Percentiles rank a stretch among this genome's conserved stretches.
Evolutionary conservation across 73 alveolate species (phyloP).

Genomic region (Paramecium pentaurelia): DNA sequence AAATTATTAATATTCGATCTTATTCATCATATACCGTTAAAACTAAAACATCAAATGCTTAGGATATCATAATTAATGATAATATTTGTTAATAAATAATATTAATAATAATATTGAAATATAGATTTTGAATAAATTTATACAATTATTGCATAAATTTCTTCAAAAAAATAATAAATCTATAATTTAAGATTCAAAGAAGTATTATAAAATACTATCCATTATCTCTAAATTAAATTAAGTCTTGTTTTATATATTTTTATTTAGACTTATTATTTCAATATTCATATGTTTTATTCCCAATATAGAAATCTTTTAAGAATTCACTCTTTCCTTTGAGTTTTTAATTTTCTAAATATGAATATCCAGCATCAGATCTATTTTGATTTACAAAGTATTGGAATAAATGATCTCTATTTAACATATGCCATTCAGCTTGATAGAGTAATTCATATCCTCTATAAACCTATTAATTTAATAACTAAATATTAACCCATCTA

Average conservation of each 20-base stretch:
- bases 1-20: not conserved
- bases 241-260: not conserved
- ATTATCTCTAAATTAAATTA: not conserved
- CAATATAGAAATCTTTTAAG: conserved; percentile 55
- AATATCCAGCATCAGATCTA: conserved; percentile 55
- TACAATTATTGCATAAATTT: no score
- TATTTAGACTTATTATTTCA: not conserved
- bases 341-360: conserved; percentile 47
- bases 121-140: no score
- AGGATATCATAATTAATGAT: not conserved
- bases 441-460: conserved; percentile 40
- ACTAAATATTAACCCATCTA: not conserved
- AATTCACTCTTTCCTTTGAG: conserved; percentile 32
- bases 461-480: not conserved
- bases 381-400: conserved; percentile 23
- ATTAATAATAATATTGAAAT: no score
- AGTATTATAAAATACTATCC: no score
- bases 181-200: no score
- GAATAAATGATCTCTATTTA: conserved; percentile 44
- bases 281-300: conserved; percentile 34
- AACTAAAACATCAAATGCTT: not conserved
- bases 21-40: not conserved
- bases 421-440: conserved; percentile 58
- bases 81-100: no score
- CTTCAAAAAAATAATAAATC: no score